Evolutionary conservation across 192 early-diverging fungal genomes (phyloP).

Genomic region (Gamsiella multidivaricata): DNA sequence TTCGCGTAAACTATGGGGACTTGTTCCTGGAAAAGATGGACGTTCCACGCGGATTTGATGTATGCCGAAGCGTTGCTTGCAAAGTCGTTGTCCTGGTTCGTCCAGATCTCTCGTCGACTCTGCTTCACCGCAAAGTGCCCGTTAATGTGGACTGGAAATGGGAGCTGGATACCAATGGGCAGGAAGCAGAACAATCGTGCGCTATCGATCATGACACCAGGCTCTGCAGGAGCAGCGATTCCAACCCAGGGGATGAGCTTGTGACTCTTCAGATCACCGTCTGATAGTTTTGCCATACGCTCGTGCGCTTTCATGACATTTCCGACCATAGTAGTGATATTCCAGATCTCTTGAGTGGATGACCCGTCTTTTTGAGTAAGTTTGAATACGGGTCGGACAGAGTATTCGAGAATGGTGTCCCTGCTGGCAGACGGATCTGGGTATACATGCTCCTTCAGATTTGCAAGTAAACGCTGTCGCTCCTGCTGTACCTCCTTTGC

Average conservation of each 20-base stretch:
- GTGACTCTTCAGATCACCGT: conserved; percentile 9
- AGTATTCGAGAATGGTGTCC: conserved; percentile 13
- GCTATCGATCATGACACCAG: background rate
- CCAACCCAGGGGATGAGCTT: conserved; percentile 57
- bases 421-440: background rate
- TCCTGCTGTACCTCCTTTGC: conserved; percentile 11
- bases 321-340: conserved; percentile 28
- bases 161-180: conserved; percentile 41
- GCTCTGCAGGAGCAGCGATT: conserved; percentile 27
- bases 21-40: conserved; percentile 25
- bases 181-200: conserved; percentile 53
- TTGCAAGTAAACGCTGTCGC: conserved; percentile 2
- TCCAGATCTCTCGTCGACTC: conserved; percentile 53
- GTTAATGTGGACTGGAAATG: conserved; percentile 53
- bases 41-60: conserved; percentile 49
- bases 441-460: conserved; percentile 15
- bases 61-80: conserved; percentile 9
- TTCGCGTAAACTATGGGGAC: conserved; percentile 33
- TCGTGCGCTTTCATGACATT: conserved; percentile 2
- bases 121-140: conserved; percentile 54
- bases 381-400: conserved; percentile 10
- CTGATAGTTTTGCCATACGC: conserved; percentile 8
- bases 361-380: conserved; percentile 25
- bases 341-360: conserved; percentile 9
- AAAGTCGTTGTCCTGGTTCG: conserved; percentile 35